A percentile compares a stretch with the other conserved stretches of the same genome.
Conservation (phyloP, 805 yeast genomes). For the Pichia rugopelliculosa region DNA sequence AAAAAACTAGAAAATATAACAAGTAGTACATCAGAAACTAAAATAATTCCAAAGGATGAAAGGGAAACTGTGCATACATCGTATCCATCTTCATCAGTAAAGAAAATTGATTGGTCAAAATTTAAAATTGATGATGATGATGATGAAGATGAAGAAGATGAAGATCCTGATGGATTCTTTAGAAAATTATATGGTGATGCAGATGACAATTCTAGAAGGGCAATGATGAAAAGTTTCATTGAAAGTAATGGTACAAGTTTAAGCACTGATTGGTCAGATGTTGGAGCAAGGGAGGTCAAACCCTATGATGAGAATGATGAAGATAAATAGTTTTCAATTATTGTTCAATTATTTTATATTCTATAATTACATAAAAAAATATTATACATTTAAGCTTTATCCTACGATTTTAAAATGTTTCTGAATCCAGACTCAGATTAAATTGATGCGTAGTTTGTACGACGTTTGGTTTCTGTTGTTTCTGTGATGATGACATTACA, state of each 20-base stretch:
- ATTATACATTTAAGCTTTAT: background rate
- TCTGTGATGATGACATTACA: background rate
- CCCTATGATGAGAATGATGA: constrained; percentile 7
- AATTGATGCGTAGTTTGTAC: background rate
- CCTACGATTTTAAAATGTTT: constrained; percentile 2
- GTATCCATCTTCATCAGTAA: constrained; percentile 62
- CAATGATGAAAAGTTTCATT: constrained; percentile 94
- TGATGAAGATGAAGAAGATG: constrained; percentile 38
- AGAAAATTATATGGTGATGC: constrained; percentile 66
- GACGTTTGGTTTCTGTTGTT: background rate
- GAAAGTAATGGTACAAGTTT: constrained; percentile 92
- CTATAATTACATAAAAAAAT: background rate
- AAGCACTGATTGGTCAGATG: constrained; percentile 92
- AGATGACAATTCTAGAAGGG: constrained; percentile 80
- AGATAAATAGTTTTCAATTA: background rate
- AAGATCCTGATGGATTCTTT: constrained; percentile 62
- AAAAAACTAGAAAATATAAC: background rate
- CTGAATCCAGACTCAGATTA: constrained; percentile 11
- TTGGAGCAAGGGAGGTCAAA: constrained; percentile 51
- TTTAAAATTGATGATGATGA: constrained; percentile 31
- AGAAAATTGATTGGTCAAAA: constrained; percentile 63
- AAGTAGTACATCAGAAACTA: background rate
- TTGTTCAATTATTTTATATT: background rate
- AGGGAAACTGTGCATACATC: constrained; percentile 7
- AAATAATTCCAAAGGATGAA: background rate